Percentiles rank a stretch among this genome's conserved stretches.
phyloP scores from a whole-genome alignment of 75 land plant species.

The Pinus tabuliformis region DNA sequence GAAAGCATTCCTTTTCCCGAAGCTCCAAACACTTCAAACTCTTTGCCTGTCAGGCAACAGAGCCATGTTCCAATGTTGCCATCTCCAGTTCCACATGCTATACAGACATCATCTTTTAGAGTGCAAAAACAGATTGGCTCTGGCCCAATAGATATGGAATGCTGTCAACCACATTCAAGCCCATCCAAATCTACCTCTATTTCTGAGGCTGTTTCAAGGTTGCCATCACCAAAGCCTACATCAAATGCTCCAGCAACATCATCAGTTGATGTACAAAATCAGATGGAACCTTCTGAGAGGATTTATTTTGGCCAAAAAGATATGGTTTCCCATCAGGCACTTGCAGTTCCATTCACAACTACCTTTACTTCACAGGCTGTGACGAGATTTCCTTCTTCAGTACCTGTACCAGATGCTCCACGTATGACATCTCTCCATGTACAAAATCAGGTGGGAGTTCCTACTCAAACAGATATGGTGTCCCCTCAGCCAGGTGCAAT shows the following conservation, averaged over 20 bases:
- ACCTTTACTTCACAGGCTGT: neutral
- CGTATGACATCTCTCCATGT: neutral
- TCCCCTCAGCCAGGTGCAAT: neutral
- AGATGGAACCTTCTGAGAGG: conserved; percentile 1
- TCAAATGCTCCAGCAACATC: neutral
- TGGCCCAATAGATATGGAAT: neutral
- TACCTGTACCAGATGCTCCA: neutral
- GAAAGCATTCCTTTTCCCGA: neutral
- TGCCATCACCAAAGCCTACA: neutral
- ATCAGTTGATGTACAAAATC: neutral
- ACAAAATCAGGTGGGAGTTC: neutral
- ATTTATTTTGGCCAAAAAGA: neutral
- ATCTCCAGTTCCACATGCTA: conserved; percentile 1
- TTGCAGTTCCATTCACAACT: neutral
- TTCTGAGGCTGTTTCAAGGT: neutral
- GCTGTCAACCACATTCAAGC: neutral
- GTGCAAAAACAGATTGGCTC: conserved; percentile 1
- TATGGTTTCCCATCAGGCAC: neutral
- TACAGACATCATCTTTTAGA: neutral
- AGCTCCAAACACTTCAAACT: neutral
- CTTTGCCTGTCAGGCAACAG: neutral
- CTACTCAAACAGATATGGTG: neutral
- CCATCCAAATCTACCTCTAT: neutral
- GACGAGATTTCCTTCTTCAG: neutral
- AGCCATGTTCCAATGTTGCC: neutral